phyloP scores from a whole-genome alignment of 2,329 filamentous ascomycete species.

The Hymenoscyphus albidus region DNA sequence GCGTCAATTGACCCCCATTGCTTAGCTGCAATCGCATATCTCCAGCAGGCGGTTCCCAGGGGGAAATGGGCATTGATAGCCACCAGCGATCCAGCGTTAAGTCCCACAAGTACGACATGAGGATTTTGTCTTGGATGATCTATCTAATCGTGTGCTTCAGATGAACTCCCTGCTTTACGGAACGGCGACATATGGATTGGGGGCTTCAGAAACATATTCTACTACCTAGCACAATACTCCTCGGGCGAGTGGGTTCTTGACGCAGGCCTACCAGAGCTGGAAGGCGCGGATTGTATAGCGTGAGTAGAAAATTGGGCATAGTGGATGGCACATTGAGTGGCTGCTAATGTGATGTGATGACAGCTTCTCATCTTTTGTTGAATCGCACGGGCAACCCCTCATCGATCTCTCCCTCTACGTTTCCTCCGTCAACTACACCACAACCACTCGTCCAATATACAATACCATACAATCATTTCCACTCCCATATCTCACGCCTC shows the following conservation, averaged over 20 bases:
- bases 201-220: slow-evolving; percentile 50
- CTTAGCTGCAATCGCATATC: slow-evolving; percentile 75
- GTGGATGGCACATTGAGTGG: background rate
- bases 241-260: slow-evolving; percentile 47
- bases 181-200: slow-evolving; percentile 51
- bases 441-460: slow-evolving; percentile 74
- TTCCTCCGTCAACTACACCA: slow-evolving; percentile 81
- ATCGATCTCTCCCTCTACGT: slow-evolving; percentile 87
- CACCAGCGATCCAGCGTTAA: slow-evolving; percentile 67
- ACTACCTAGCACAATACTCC: slow-evolving; percentile 43
- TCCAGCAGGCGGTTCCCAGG: slow-evolving; percentile 58
- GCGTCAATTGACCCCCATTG: slow-evolving; percentile 91
- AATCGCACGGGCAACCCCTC: slow-evolving; percentile 70
- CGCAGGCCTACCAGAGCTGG: slow-evolving; percentile 38
- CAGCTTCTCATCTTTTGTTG: slow-evolving; percentile 64
- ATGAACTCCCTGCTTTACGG: slow-evolving; percentile 53
- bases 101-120: slow-evolving; percentile 60
- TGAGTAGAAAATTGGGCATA: slow-evolving; percentile 30
- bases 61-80: slow-evolving; percentile 67
- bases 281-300: slow-evolving; percentile 48
- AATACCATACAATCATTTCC: slow-evolving; percentile 79
- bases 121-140: background rate
- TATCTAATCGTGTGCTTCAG: slow-evolving; percentile 33
- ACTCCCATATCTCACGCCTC: slow-evolving; percentile 80
- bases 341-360: slow-evolving; percentile 23